phyloP scores from a whole-genome alignment of 768 basidiomycete species.

The Pulveroboletus ravenelii region DNA sequence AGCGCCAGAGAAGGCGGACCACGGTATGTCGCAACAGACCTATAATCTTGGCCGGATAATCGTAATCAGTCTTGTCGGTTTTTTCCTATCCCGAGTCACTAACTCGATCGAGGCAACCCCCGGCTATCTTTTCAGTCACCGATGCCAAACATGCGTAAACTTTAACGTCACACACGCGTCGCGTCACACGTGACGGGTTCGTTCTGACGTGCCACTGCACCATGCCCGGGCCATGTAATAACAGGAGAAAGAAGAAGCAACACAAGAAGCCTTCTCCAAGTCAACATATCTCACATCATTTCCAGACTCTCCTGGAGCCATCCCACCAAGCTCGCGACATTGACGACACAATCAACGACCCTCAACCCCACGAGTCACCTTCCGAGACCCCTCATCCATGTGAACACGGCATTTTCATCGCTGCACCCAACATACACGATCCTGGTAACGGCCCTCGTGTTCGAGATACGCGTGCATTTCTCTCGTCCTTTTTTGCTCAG shows the following conservation, averaged over 20 bases:
- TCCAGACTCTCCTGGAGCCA: neutral
- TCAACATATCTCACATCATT: neutral
- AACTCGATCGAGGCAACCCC: slow-evolving; percentile 8
- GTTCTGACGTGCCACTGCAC: neutral
- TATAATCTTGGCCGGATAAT: slow-evolving; percentile 25
- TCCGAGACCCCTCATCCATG: slow-evolving; percentile 1
- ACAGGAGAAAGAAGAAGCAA: slow-evolving; percentile 41
- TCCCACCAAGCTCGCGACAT: neutral
- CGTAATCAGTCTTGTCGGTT: slow-evolving; percentile 16
- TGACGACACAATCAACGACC: slow-evolving; percentile 8
- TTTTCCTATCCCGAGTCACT: slow-evolving; percentile 18
- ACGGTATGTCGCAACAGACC: slow-evolving; percentile 19
- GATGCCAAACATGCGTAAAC: slow-evolving; percentile 16
- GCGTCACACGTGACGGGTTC: slow-evolving; percentile 29
- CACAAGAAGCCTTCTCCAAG: slow-evolving; percentile 19
- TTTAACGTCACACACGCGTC: slow-evolving; percentile 29
- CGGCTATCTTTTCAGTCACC: slow-evolving; percentile 9
- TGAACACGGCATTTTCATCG: slow-evolving; percentile 22
- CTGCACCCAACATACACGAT: slow-evolving; percentile 65
- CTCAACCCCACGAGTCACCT: slow-evolving; percentile 1
- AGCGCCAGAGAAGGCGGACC: slow-evolving; percentile 28
- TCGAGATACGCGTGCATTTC: slow-evolving; percentile 58
- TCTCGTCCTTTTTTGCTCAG: slow-evolving; percentile 63
- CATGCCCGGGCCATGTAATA: slow-evolving; percentile 65
- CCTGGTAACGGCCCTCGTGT: slow-evolving; percentile 80